These are phyloP conservation scores for Conidiobolus incongruus DNA, from an alignment of 371 early-diverging fungal species.

Conservation along the genomic window DNA sequence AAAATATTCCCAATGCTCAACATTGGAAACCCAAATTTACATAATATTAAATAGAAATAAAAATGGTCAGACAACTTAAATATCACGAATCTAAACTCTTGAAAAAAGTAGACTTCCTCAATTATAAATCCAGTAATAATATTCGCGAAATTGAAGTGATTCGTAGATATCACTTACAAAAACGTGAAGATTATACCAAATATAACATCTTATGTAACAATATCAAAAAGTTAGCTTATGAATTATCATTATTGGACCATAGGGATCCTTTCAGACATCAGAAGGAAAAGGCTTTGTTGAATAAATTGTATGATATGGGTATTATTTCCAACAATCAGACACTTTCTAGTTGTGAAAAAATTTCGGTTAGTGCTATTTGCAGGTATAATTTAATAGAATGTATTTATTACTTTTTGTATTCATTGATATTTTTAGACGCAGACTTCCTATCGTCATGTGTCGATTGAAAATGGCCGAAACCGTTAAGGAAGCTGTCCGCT, in stretches of 20 bases:
- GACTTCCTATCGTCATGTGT: slow-evolving; percentile 89
- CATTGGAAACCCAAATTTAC: too few species aligned
- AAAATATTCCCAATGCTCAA: too few species aligned
- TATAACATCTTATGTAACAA: slow-evolving; percentile 82
- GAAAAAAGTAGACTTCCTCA: slow-evolving; percentile 94
- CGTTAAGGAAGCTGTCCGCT: slow-evolving; percentile 79
- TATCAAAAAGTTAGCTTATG: slow-evolving; percentile 70
- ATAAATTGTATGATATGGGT: slow-evolving; percentile 83
- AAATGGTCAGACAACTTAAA: slow-evolving; percentile 63
- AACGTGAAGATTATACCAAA: slow-evolving; percentile 89
- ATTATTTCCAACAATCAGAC: slow-evolving; percentile 63
- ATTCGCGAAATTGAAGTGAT: slow-evolving; percentile 81
- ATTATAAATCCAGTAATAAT: slow-evolving; percentile 89
- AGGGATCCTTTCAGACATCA: slow-evolving; percentile 63
- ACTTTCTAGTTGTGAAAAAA: slow-evolving; percentile 72
- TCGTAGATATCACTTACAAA: slow-evolving; percentile 73
- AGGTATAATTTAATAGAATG: slow-evolving; percentile 11
- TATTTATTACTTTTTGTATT: neutral
- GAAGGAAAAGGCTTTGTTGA: slow-evolving; percentile 62
- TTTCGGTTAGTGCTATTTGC: slow-evolving; percentile 84
- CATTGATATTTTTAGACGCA: slow-evolving; percentile 24
- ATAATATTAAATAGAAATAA: neutral
- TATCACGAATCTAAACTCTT: slow-evolving; percentile 96
- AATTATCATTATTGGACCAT: slow-evolving; percentile 72
- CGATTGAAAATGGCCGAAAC: slow-evolving; percentile 91